Conservation (phyloP, 306 rosid genomes). For the Malus sylvestris region DNA sequence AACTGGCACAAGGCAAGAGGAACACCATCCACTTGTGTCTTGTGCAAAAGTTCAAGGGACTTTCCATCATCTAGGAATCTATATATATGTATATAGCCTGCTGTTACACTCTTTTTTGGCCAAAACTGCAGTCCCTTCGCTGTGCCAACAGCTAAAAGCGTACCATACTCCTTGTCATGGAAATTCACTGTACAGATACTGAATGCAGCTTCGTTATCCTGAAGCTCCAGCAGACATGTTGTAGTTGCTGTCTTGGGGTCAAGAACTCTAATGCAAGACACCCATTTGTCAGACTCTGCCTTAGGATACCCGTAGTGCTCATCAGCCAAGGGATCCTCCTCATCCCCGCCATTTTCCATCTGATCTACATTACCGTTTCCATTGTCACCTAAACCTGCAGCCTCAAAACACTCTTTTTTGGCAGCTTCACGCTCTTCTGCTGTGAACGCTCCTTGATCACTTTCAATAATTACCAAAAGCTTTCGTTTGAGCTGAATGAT, state of each 20-base stretch:
- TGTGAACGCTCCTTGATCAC: constrained; percentile 84
- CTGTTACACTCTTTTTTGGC: constrained; percentile 58
- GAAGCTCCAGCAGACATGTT: constrained; percentile 91
- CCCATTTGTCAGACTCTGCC: constrained; percentile 88
- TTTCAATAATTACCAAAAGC: constrained; percentile 78
- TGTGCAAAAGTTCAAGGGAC: constrained; percentile 87
- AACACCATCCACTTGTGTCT: constrained; percentile 94
- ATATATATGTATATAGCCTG: constrained; percentile 86
- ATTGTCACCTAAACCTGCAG: constrained; percentile 67
- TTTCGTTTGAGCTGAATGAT: constrained; percentile 77
- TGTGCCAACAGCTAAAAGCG: constrained; percentile 93
- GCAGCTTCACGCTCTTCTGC: constrained; percentile 97
- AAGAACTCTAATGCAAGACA: constrained; percentile 94
- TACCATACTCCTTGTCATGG: constrained; percentile 91
- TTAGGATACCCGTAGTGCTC: constrained; percentile 97
- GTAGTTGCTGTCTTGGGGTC: constrained; percentile 80
- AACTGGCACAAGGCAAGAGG: constrained; percentile 90
- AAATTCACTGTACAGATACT: constrained; percentile 87
- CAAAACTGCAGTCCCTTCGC: constrained; percentile 88
- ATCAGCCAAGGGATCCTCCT: constrained; percentile 73
- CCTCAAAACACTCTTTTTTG: constrained; percentile 81
- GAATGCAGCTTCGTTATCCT: constrained; percentile 94
- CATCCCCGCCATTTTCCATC: constrained; percentile 95
- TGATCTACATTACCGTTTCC: constrained; percentile 68
- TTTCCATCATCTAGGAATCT: constrained; percentile 89